Evolutionary conservation across 2,329 filamentous ascomycete genomes (phyloP).

Genomic region (Aschersonia sp.): DNA sequence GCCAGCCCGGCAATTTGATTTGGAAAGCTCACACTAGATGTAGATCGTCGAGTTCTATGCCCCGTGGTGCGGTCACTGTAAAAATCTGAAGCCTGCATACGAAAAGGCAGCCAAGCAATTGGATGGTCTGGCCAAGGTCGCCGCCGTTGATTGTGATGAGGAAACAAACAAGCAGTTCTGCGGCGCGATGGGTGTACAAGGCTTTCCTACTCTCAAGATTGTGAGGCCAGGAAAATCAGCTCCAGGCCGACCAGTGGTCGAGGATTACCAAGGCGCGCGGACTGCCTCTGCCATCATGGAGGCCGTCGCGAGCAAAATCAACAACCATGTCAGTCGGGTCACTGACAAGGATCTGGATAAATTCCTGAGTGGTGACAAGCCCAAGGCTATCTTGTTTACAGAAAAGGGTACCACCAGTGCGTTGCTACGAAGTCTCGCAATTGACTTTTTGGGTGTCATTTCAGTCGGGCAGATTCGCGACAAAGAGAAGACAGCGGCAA

Average conservation of each 20-base stretch:
- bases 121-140: slow-evolving; percentile 85
- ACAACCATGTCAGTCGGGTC: slow-evolving; percentile 75
- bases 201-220: slow-evolving; percentile 93
- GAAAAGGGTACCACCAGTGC: slow-evolving; percentile 83
- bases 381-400: slow-evolving; percentile 85
- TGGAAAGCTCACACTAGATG: neutral
- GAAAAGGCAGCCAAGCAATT: slow-evolving; percentile 86
- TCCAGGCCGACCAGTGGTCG: slow-evolving; percentile 59
- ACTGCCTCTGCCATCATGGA: slow-evolving; percentile 80
- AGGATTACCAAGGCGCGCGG: slow-evolving; percentile 79
- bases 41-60: slow-evolving; percentile 78
- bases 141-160: slow-evolving; percentile 88
- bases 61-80: slow-evolving; percentile 94
- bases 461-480: slow-evolving; percentile 68
- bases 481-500: slow-evolving; percentile 59
- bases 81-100: slow-evolving; percentile 89
- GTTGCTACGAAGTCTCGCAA: slow-evolving; percentile 68
- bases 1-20: neutral
- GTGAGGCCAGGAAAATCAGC: slow-evolving; percentile 71
- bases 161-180: slow-evolving; percentile 85
- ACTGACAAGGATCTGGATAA: slow-evolving; percentile 63
- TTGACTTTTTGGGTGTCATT: slow-evolving; percentile 76
- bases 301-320: slow-evolving; percentile 72
- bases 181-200: slow-evolving; percentile 71
- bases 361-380: slow-evolving; percentile 58